A percentile compares a stretch with the other conserved stretches of the same genome.
Conservation (phyloP, 352 stramenopile genomes). For the Pythium rishiriense region DNA sequence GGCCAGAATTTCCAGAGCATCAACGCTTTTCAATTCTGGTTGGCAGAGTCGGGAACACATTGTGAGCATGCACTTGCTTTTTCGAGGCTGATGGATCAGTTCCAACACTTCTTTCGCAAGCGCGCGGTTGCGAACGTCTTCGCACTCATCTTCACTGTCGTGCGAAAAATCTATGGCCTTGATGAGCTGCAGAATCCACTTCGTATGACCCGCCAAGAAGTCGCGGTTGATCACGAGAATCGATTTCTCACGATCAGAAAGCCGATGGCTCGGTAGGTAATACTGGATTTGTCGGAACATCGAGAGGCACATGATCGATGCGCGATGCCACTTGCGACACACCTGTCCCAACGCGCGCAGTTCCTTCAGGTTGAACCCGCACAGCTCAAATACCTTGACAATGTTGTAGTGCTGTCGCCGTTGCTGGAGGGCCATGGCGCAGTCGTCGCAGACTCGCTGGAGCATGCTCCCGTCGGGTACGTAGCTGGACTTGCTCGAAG, state of each 20-base stretch:
- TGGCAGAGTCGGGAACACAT: slow-evolving; percentile 86
- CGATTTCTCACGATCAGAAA: slow-evolving; percentile 73
- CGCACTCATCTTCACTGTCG: slow-evolving; percentile 46
- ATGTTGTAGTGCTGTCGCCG: slow-evolving; percentile 86
- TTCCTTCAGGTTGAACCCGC: slow-evolving; percentile 76
- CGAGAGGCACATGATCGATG: slow-evolving; percentile 87
- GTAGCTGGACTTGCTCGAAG: slow-evolving; percentile 44
- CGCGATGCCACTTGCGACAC: slow-evolving; percentile 85
- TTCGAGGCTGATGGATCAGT: slow-evolving; percentile 62
- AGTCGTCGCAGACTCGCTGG: slow-evolving; percentile 84
- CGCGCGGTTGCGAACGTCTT: slow-evolving; percentile 26
- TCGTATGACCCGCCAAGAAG: slow-evolving; percentile 75
- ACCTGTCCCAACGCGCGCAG: slow-evolving; percentile 75
- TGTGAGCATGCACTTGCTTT: slow-evolving; percentile 84
- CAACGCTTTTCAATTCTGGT: slow-evolving; percentile 68
- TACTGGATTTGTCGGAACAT: slow-evolving; percentile 90
- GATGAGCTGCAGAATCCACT: slow-evolving; percentile 84
- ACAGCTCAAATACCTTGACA: slow-evolving; percentile 83
- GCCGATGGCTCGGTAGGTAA: slow-evolving; percentile 73
- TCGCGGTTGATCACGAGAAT: slow-evolving; percentile 79
- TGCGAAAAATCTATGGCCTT: slow-evolving; percentile 78
- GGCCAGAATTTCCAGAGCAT: slow-evolving; percentile 75
- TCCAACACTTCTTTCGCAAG: slow-evolving; percentile 63
- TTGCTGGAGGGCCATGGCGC: slow-evolving; percentile 74
- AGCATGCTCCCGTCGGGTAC: slow-evolving; percentile 70